phyloP scores from a whole-genome alignment of 176 grass and related monocot genomes.

The Elaeis guineensis region DNA sequence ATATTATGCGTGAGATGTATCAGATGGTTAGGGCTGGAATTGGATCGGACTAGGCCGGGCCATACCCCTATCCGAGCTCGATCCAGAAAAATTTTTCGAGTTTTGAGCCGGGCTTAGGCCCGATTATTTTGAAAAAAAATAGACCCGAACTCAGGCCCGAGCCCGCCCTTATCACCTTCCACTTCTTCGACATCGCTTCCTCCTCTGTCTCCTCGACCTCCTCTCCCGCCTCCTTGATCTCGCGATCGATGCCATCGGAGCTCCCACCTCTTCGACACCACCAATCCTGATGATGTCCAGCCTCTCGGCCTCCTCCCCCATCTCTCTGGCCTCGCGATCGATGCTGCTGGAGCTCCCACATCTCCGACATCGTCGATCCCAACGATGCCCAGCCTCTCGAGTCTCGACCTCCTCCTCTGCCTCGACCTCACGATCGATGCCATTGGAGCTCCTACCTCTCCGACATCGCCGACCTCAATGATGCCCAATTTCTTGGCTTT shows the following conservation, averaged over 20 bases:
- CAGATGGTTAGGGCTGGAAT: no score
- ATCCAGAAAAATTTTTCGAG: no score
- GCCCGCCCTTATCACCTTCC: conserved; percentile 17
- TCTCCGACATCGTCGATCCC: conserved; percentile 13
- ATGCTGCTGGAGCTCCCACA: conserved; percentile 1
- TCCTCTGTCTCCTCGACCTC: conserved; percentile 20
- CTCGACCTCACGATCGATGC: conserved; percentile 1
- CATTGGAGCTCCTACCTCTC: not conserved
- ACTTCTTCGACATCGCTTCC: conserved; percentile 18
- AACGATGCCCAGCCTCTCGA: conserved; percentile 7
- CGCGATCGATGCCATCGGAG: no score
- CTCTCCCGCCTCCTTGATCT: no score
- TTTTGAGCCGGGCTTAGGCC: no score
- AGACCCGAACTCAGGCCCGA: no score
- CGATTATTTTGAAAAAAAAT: no score
- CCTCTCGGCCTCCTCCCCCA: conserved; percentile 33
- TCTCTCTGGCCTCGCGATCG: conserved; percentile 12
- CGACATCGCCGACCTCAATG: conserved; percentile 11
- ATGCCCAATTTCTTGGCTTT: conserved; percentile 25
- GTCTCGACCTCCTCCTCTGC: conserved; percentile 32
- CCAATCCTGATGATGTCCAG: conserved; percentile 15
- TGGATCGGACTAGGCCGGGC: no score
- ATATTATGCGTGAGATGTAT: no score
- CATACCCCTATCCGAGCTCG: no score
- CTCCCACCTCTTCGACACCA: not conserved